Conservation (phyloP, 495 filamentous ascomycete species). For the Penicillium odoratum region DNA sequence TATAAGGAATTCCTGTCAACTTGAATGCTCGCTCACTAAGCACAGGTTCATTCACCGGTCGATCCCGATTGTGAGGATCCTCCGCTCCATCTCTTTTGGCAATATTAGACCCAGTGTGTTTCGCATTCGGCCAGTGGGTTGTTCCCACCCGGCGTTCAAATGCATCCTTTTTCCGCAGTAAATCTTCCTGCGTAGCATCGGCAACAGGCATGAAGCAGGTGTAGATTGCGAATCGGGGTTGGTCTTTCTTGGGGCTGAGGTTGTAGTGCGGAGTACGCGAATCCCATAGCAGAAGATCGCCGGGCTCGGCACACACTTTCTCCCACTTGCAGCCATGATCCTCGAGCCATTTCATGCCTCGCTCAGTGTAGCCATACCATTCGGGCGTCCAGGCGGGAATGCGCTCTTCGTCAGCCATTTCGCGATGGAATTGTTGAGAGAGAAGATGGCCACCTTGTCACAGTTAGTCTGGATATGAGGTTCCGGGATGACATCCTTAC, state of each 20-base stretch:
- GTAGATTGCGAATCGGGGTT: conserved; percentile 33
- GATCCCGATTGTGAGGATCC: conserved; percentile 27
- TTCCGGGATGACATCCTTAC: background rate
- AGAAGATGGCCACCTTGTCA: conserved; percentile 30
- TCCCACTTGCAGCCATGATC: conserved; percentile 36
- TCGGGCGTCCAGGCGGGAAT: conserved; percentile 40
- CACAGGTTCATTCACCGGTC: conserved; percentile 27
- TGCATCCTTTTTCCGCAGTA: conserved; percentile 36
- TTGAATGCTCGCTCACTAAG: conserved; percentile 33
- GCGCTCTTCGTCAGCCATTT: conserved; percentile 33
- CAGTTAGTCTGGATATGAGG: background rate
- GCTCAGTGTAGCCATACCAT: conserved; percentile 41
- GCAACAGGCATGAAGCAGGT: conserved; percentile 40
- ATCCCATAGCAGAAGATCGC: conserved; percentile 46
- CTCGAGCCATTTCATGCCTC: conserved; percentile 40
- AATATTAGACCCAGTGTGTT: conserved; percentile 33
- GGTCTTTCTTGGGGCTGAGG: conserved; percentile 23
- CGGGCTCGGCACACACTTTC: conserved; percentile 42
- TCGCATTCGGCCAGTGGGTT: conserved; percentile 40
- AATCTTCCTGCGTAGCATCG: conserved; percentile 35
- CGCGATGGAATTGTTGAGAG: conserved; percentile 36
- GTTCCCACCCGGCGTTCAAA: conserved; percentile 37
- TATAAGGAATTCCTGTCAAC: conserved; percentile 41
- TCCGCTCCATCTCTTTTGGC: conserved; percentile 32
- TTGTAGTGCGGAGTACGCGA: conserved; percentile 44